Evolutionary conservation across 78 protist species (phyloP).

Genomic region (Thecamonas trahens): DNA sequence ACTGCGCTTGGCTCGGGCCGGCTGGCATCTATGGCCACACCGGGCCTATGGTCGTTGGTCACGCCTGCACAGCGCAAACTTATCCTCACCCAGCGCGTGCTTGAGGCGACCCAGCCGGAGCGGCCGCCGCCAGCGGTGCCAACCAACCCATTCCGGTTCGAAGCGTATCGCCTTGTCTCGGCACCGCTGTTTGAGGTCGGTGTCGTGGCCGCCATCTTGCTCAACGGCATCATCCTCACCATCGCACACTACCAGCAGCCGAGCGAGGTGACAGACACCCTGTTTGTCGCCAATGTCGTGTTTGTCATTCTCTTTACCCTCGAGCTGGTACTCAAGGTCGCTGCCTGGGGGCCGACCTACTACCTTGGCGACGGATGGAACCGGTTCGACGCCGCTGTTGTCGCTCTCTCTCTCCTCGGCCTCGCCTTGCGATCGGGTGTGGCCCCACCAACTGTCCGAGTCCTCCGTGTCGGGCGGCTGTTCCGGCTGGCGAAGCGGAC

Average conservation of each 20-base stretch:
- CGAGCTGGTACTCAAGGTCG: constrained; percentile 17
- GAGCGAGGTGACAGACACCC: not conserved
- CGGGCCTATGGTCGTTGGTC: no score
- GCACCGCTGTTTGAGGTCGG: not conserved
- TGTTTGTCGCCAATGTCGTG: not conserved
- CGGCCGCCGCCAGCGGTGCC: no score
- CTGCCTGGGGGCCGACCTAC: not conserved
- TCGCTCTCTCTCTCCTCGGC: not conserved
- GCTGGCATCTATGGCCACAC: no score
- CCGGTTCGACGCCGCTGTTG: constrained; percentile 5
- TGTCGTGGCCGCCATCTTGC: not conserved
- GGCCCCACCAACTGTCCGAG: not conserved
- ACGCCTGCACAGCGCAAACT: no score
- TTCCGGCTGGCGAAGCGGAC: not conserved
- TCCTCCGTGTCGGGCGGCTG: not conserved
- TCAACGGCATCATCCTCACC: constrained; percentile 12
- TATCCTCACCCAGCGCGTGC: no score
- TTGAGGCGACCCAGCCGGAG: no score
- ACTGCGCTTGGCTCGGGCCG: no score
- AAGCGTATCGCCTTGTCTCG: no score
- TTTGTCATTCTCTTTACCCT: not conserved
- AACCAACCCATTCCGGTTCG: no score
- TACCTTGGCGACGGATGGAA: constrained; percentile 22
- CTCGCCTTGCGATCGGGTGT: not conserved
- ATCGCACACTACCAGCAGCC: constrained; percentile 1